Conservation (phyloP, 768 basidiomycete genomes). For the Pilatotrama ljubarskyi region DNA sequence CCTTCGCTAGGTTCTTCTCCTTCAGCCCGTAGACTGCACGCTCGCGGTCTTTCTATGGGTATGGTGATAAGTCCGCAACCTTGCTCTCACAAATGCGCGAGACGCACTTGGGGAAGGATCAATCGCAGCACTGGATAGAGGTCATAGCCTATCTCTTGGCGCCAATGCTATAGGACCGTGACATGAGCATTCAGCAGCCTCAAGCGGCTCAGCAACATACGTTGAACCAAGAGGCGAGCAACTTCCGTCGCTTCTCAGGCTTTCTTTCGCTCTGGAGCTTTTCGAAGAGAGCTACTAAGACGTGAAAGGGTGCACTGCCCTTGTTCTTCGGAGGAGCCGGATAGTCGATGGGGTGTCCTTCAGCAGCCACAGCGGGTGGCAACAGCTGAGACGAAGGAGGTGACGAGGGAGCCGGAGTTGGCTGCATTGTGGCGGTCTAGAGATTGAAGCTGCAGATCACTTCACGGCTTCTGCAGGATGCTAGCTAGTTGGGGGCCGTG, state of each 20-base stretch:
- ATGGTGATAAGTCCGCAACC: slow-evolving; percentile 1
- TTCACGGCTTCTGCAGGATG: too few species aligned
- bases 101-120: slow-evolving; percentile 75
- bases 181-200: background rate
- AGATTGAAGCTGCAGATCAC: background rate
- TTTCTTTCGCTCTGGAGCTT: slow-evolving; percentile 72
- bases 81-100: background rate
- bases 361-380: slow-evolving; percentile 17
- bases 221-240: slow-evolving; percentile 77
- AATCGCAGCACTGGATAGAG: slow-evolving; percentile 88
- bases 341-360: slow-evolving; percentile 35
- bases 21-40: slow-evolving; percentile 92
- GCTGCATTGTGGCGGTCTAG: slow-evolving; percentile 17
- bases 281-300: slow-evolving; percentile 72
- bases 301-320: slow-evolving; percentile 68
- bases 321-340: slow-evolving; percentile 63
- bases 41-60: slow-evolving; percentile 84
- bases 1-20: slow-evolving; percentile 91
- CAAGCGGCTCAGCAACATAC: slow-evolving; percentile 44
- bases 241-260: slow-evolving; percentile 68
- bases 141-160: slow-evolving; percentile 81
- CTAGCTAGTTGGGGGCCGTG: too few species aligned
- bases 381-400: slow-evolving; percentile 46
- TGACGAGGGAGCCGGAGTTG: slow-evolving; percentile 68
- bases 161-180: slow-evolving; percentile 65